Percentiles rank a stretch among this genome's conserved stretches.
Conservation (phyloP, 2,329 filamentous ascomycete species). For the Phyllosticta citriasiana region DNA sequence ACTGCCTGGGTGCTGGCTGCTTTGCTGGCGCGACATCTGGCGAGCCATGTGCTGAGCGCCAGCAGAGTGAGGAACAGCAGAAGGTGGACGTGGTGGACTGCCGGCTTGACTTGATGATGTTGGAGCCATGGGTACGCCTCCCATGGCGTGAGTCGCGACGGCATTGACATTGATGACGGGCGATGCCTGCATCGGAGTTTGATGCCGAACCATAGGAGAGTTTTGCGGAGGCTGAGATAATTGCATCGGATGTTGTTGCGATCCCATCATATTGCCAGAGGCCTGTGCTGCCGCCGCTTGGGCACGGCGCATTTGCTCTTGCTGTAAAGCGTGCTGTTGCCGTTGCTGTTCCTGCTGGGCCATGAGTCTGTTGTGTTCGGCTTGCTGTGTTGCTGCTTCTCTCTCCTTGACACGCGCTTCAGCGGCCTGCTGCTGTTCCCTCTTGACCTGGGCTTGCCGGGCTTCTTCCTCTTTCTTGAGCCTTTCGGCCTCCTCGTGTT, state of each 20-base stretch:
- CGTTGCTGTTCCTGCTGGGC: conserved; percentile 12
- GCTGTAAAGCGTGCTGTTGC: conserved; percentile 13
- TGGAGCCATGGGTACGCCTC: conserved; percentile 36
- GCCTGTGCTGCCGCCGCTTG: conserved; percentile 24
- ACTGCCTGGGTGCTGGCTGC: conserved; percentile 21
- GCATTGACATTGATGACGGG: conserved; percentile 29
- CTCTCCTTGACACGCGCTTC: conserved; percentile 13
- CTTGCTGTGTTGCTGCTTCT: conserved; percentile 11
- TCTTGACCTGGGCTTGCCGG: conserved; percentile 35
- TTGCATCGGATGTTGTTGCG: conserved; percentile 18
- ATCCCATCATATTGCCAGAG: conserved; percentile 11
- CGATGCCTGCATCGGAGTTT: conserved; percentile 37
- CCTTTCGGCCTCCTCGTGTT: conserved; percentile 62
- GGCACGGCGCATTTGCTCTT: conserved; percentile 4
- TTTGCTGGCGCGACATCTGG: conserved; percentile 28
- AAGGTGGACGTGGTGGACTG: conserved; percentile 29
- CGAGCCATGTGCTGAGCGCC: conserved; percentile 22
- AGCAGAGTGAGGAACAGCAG: conserved; percentile 27
- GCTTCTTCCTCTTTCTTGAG: conserved; percentile 42
- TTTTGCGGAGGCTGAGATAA: conserved; percentile 52
- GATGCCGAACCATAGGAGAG: conserved; percentile 48
- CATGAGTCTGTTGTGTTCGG: conserved; percentile 15
- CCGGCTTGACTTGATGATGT: conserved; percentile 29
- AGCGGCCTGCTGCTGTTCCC: conserved; percentile 13
- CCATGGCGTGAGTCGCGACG: conserved; percentile 23